A percentile compares a stretch with the other conserved stretches of the same genome.
phyloP scores from a whole-genome alignment of 1,284 basidiomycete species.

The Mycena sp. region DNA sequence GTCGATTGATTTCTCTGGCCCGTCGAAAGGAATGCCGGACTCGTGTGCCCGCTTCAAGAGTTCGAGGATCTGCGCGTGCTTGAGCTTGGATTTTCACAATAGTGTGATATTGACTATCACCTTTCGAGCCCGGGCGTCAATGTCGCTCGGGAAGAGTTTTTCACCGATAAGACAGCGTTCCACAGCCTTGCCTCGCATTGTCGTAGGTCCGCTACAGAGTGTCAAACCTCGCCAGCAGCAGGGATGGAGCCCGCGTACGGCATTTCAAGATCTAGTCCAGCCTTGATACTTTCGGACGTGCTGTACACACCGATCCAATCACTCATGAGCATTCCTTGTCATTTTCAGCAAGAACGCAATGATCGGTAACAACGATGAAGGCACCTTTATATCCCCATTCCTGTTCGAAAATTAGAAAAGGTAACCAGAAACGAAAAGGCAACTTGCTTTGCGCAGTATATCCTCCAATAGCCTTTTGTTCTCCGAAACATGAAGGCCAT shows the following conservation, averaged over 20 bases:
- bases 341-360: background rate
- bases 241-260: conserved; percentile 41
- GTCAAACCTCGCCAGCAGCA: background rate
- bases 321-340: conserved; percentile 52
- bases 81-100: conserved; percentile 21
- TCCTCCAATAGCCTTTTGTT: conserved; percentile 53
- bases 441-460: conserved; percentile 52
- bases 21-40: conserved; percentile 55
- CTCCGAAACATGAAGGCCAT: conserved; percentile 61
- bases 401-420: conserved; percentile 29
- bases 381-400: conserved; percentile 56
- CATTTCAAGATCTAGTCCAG: conserved; percentile 69
- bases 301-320: conserved; percentile 66
- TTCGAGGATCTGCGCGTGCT: conserved; percentile 44
- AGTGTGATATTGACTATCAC: conserved; percentile 34
- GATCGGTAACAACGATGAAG: background rate
- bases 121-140: conserved; percentile 50
- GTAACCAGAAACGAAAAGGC: background rate
- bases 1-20: conserved; percentile 51
- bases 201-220: conserved; percentile 49
- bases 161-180: conserved; percentile 49
- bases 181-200: conserved; percentile 57
- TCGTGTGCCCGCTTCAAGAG: conserved; percentile 49
- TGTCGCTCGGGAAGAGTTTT: conserved; percentile 50
- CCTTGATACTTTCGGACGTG: conserved; percentile 59